Conservation (phyloP, 306 rosid genomes). For the Aeschynomene evenia region DNA sequence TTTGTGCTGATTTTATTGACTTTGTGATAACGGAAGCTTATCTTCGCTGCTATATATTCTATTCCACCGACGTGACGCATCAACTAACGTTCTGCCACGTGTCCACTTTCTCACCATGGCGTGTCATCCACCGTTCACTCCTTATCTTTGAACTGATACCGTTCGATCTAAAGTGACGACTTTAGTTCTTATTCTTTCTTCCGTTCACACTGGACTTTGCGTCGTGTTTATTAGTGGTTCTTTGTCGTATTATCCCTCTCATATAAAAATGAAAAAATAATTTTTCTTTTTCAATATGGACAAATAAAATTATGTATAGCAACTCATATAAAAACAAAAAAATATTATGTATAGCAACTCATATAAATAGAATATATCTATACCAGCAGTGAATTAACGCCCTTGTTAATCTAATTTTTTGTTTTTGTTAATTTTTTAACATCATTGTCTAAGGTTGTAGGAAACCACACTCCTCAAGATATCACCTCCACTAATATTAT, state of each 20-base stretch:
- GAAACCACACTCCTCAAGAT: too few relatives aligned
- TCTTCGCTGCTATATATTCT: slow-evolving; percentile 24
- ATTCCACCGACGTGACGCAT: slow-evolving; percentile 36
- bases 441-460: too few relatives aligned
- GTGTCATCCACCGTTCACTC: neutral
- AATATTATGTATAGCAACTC: too few relatives aligned
- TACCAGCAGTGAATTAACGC: too few relatives aligned
- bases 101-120: neutral
- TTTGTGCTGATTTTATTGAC: slow-evolving; percentile 33
- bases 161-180: slow-evolving; percentile 15
- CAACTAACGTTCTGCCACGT: slow-evolving; percentile 18
- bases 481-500: too few relatives aligned
- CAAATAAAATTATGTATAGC: too few relatives aligned
- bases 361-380: too few relatives aligned
- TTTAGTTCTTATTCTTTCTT: neutral
- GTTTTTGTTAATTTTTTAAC: too few relatives aligned
- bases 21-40: neutral
- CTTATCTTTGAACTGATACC: neutral
- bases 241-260: neutral
- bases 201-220: slow-evolving; percentile 10
- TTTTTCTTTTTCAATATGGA: neutral
- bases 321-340: too few relatives aligned
- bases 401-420: too few relatives aligned
- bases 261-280: too few relatives aligned
- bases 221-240: neutral